Evolutionary conservation across 306 rosid species (phyloP).

Genomic region (Alnus rubra): DNA sequence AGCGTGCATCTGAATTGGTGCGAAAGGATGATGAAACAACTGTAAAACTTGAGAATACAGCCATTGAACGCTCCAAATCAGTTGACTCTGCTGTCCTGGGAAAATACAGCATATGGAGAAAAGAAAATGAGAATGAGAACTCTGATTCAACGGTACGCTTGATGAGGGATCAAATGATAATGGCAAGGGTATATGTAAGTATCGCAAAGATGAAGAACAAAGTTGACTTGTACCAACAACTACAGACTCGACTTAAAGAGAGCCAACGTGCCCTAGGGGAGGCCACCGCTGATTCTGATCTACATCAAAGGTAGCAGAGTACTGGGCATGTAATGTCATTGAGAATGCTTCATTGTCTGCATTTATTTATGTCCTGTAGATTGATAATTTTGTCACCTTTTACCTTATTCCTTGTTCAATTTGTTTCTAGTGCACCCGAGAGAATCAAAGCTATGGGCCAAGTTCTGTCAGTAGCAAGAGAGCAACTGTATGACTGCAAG

Average conservation of each 20-base stretch:
- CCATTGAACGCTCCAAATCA: slow-evolving; percentile 84
- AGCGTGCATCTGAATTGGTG: slow-evolving; percentile 72
- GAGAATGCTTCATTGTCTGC: slow-evolving; percentile 9
- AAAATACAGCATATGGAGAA: slow-evolving; percentile 95
- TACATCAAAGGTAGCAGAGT: slow-evolving; percentile 61
- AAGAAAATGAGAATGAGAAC: slow-evolving; percentile 74
- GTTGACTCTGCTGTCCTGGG: slow-evolving; percentile 79
- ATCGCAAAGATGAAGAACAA: slow-evolving; percentile 70
- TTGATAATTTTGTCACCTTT: slow-evolving; percentile 17
- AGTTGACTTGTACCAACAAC: slow-evolving; percentile 53
- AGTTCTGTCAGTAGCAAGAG: slow-evolving; percentile 74
- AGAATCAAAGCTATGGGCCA: slow-evolving; percentile 74
- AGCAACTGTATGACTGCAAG: slow-evolving; percentile 81
- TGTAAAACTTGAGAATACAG: slow-evolving; percentile 79
- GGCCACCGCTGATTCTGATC: slow-evolving; percentile 62
- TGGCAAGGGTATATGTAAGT: slow-evolving; percentile 89
- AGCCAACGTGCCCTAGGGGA: slow-evolving; percentile 78
- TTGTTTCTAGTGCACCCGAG: slow-evolving; percentile 63
- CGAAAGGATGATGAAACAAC: slow-evolving; percentile 56
- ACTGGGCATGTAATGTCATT: slow-evolving; percentile 17
- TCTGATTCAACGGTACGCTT: slow-evolving; percentile 71
- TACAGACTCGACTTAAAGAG: slow-evolving; percentile 59
- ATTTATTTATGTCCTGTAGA: slow-evolving; percentile 1
- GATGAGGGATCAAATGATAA: slow-evolving; percentile 89
- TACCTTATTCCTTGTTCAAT: slow-evolving; percentile 27